Base-by-base conservation (phyloP, 306 rosid species). In the Carpinus viminea region DNA sequence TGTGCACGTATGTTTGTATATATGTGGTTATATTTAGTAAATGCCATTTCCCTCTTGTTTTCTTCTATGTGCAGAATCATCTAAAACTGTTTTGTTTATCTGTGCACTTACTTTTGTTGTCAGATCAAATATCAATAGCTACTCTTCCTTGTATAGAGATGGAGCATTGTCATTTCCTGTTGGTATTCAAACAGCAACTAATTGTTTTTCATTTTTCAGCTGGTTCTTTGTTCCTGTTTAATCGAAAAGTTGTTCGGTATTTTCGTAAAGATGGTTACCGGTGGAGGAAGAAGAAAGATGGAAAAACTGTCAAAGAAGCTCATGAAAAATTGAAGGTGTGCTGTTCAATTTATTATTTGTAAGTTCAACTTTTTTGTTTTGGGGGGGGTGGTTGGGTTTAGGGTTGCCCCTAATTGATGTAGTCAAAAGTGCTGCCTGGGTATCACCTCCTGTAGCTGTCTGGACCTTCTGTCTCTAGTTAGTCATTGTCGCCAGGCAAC, bases 261-360 rank as follows among this genome's bases (percentile, higher is more conserved):
- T 92, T 90, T 89, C 93, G 95, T 78, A 90, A 88, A 81, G 97
- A 92, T 80, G 95, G 97, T 81, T 91, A 92, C 65, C 69, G 87
- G 70, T 92, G 97, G 97, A 87, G 91, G 86, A 92, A 92, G 88
- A 92, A 90, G 78, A 90, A 87, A 82, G 97, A 90, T 78, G 97
- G 97, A 62, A 90, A 87, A 77, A 86, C 97, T 56, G 86, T 92
- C 57, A 90, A 83, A 88, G 97, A 92, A 88, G 92, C 94, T 43
- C 94, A 90, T 83, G 97, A 92, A 87, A 90, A 90, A 91, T 86
- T 92, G 90, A 92, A 92, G 94, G 97, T 90, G 92, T 89, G 93
- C 92, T 83, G 91, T 86, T 85, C 89, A 82, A 87, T 87, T 83
- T 89, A 61, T 85, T 87, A 80, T 85, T 89, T 76, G 90, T 89